Percentiles rank a stretch among this genome's conserved stretches.
These are phyloP conservation scores for Musa balbisiana DNA, from an alignment of 202 grass and related monocot species.

Conservation along the genomic window DNA sequence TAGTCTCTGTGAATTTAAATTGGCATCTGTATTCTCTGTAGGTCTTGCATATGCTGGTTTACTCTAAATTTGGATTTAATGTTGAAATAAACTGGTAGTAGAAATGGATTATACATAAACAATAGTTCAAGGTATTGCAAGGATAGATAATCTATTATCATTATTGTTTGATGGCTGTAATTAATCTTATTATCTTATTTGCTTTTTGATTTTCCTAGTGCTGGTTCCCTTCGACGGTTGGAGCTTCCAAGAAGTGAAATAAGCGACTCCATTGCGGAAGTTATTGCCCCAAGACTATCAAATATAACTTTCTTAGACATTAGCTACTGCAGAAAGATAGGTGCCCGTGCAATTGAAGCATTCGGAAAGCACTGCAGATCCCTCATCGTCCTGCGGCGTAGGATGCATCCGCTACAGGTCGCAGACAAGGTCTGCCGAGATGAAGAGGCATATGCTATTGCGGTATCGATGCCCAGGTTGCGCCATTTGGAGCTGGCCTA, in stretches of 20 bases:
- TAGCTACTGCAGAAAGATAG: constrained; percentile 91
- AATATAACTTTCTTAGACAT: constrained; percentile 78
- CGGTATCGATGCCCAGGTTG: constrained; percentile 64
- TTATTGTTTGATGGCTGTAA: background rate
- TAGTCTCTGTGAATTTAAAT: background rate
- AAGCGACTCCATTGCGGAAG: constrained; percentile 69
- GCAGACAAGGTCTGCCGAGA: constrained; percentile 61
- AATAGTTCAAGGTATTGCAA: no score
- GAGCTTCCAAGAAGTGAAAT: constrained; percentile 91
- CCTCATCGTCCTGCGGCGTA: constrained; percentile 51
- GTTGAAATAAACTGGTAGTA: no score
- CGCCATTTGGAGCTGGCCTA: constrained; percentile 75
- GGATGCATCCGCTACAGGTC: constrained; percentile 75
- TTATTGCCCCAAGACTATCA: constrained; percentile 52
- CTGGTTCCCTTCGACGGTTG: constrained; percentile 23
- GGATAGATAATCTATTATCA: no score
- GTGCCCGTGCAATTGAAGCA: constrained; percentile 64
- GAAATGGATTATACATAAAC: no score
- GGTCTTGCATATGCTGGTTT: background rate
- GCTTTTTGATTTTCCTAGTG: constrained; percentile 27
- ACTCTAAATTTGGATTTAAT: no score
- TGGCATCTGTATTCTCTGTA: background rate
- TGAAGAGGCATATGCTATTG: constrained; percentile 88
- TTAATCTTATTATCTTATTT: background rate
- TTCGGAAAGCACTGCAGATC: constrained; percentile 65